phyloP scores from a whole-genome alignment of 495 filamentous ascomycete genomes.

The Xylaria scruposa region DNA sequence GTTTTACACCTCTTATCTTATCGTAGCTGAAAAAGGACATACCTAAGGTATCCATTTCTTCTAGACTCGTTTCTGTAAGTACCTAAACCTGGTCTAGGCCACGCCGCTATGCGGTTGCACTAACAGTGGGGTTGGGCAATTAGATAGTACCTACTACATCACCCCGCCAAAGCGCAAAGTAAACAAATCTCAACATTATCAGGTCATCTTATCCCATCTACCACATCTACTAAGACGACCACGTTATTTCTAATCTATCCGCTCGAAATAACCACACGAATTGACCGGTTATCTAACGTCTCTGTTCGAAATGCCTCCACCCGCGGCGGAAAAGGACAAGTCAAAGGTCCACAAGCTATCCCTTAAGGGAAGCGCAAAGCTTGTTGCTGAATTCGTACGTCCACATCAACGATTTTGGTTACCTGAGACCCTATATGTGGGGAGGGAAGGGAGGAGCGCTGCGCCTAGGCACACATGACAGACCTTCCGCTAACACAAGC shows the following conservation, averaged over 20 bases:
- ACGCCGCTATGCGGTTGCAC: background rate
- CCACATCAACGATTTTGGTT: background rate
- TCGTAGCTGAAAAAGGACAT: background rate
- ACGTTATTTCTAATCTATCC: background rate
- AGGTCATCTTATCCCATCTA: background rate
- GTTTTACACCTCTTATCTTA: background rate
- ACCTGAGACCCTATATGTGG: background rate
- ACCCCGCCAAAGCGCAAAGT: constrained; percentile 42
- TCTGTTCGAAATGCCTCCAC: constrained; percentile 29
- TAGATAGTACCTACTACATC: constrained; percentile 10
- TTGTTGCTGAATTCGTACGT: constrained; percentile 93
- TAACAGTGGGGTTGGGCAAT: background rate
- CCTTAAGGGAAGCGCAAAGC: constrained; percentile 89
- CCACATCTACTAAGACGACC: background rate
- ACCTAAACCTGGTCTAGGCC: background rate
- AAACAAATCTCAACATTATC: constrained; percentile 34
- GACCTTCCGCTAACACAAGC: background rate
- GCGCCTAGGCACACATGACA: background rate
- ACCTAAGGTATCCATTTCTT: background rate
- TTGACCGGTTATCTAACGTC: background rate
- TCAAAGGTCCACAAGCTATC: constrained; percentile 94
- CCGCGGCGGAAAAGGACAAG: constrained; percentile 70
- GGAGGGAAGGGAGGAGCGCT: background rate
- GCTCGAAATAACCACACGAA: background rate
- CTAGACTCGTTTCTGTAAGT: background rate